Conservation (phyloP, 495 filamentous ascomycete genomes). For the Hypoxylon subgilvum region DNA sequence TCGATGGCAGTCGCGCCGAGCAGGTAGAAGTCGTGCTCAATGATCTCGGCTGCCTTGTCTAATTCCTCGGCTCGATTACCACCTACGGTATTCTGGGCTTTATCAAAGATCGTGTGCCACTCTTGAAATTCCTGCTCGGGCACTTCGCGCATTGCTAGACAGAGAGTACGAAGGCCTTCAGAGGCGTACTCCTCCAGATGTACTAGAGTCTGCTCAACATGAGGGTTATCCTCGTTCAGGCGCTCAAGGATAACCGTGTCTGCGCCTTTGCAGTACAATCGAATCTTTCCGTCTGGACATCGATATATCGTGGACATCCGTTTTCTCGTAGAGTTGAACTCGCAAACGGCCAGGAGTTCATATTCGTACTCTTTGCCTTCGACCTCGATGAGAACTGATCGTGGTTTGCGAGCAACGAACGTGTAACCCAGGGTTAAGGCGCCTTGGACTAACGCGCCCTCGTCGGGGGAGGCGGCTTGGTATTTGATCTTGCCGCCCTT, state of each 20-base stretch:
- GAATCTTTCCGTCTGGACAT: conserved; percentile 93
- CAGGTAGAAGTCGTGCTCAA: conserved; percentile 88
- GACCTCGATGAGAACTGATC: conserved; percentile 79
- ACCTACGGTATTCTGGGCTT: conserved; percentile 86
- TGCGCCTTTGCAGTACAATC: conserved; percentile 93
- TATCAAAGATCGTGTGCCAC: conserved; percentile 88
- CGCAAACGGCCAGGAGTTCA: conserved; percentile 92
- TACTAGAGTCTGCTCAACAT: conserved; percentile 82
- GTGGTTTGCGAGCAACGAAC: conserved; percentile 88
- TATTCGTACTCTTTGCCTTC: conserved; percentile 77
- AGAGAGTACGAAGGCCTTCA: conserved; percentile 93
- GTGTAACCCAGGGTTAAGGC: conserved; percentile 83
- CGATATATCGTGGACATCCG: conserved; percentile 97
- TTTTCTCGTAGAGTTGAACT: conserved; percentile 98
- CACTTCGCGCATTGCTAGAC: conserved; percentile 92
- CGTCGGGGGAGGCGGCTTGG: conserved; percentile 96
- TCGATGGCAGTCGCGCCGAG: conserved; percentile 98
- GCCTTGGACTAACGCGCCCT: conserved; percentile 94
- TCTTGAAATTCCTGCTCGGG: conserved; percentile 88
- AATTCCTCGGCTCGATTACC: conserved; percentile 93
- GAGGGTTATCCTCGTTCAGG: conserved; percentile 77
- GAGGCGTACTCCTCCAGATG: conserved; percentile 98
- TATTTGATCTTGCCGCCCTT: conserved; percentile 87
- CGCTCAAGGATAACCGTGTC: conserved; percentile 96
- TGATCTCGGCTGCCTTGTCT: conserved; percentile 95